Conservation (phyloP, 164 flowering plant genomes). For the Cinnamomum chago region DNA sequence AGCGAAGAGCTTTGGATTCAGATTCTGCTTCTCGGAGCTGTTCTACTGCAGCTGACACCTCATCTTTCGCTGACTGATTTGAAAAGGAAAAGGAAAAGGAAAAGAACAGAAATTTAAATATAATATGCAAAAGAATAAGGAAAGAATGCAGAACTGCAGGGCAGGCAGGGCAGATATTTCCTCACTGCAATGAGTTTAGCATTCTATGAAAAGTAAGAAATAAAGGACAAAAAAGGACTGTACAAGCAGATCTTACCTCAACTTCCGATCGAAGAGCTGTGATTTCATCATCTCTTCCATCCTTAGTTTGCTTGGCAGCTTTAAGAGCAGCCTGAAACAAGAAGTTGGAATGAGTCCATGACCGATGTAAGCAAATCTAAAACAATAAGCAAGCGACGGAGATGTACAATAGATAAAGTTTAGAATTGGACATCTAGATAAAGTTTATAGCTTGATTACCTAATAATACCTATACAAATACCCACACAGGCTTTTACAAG, state of each 20-base stretch:
- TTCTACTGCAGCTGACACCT: conserved; percentile 50
- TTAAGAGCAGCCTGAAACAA: conserved; percentile 74
- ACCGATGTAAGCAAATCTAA: not conserved
- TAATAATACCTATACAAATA: too few relatives aligned
- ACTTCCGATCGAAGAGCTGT: conserved; percentile 58
- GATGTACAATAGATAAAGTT: not conserved
- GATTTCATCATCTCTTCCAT: conserved; percentile 72
- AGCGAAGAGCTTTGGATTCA: conserved; percentile 83
- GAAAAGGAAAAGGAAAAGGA: conserved; percentile 9
- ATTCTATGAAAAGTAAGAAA: not conserved
- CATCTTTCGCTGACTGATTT: conserved; percentile 64
- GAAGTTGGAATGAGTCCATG: not conserved
- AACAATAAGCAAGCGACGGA: not conserved
- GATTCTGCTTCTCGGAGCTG: conserved; percentile 83
- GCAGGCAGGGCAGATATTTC: not conserved
- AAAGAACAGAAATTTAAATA: not conserved
- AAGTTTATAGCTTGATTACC: too few relatives aligned
- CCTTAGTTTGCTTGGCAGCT: conserved; percentile 77
- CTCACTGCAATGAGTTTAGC: not conserved
- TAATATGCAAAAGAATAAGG: not conserved
- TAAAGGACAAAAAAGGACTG: not conserved
- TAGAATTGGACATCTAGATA: too few relatives aligned
- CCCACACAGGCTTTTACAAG: too few relatives aligned
- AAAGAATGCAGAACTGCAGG: too few relatives aligned
- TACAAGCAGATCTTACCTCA: conserved; percentile 40